phyloP scores from a whole-genome alignment of 2,329 filamentous ascomycete species.

The Fusarium mexicanum region DNA sequence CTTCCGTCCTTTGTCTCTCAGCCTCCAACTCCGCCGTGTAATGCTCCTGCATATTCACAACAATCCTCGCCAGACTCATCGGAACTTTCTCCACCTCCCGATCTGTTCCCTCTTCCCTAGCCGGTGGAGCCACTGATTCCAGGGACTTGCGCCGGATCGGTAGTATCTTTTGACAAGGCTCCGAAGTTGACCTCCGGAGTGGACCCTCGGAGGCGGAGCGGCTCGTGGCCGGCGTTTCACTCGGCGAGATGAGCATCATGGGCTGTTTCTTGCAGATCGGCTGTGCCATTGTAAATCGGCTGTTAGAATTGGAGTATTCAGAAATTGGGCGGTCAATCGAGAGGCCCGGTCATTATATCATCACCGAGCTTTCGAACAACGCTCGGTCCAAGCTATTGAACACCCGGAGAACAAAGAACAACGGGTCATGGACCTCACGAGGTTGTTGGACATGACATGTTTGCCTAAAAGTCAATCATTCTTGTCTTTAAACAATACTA shows the following conservation, averaged over 20 bases:
- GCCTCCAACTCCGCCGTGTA: constrained; percentile 31
- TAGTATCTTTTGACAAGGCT: neutral
- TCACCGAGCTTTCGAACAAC: neutral
- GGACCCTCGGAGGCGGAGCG: constrained; percentile 15
- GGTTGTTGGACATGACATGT: neutral
- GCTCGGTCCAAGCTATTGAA: neutral
- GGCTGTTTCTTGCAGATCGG: neutral
- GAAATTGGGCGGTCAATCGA: neutral
- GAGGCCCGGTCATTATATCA: neutral
- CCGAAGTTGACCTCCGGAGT: constrained; percentile 13
- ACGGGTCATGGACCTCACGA: constrained; percentile 8
- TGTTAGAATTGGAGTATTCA: neutral
- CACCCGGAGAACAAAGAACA: constrained; percentile 29
- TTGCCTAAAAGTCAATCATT: constrained; percentile 6
- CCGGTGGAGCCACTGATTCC: rapidly evolving
- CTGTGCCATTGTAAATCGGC: neutral
- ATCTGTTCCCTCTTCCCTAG: rapidly evolving
- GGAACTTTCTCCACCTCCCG: constrained; percentile 5
- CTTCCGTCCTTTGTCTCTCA: constrained; percentile 5
- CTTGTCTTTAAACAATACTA: constrained; percentile 24
- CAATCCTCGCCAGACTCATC: constrained; percentile 5
- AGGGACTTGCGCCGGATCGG: neutral
- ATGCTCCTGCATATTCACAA: constrained; percentile 38
- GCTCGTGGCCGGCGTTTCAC: constrained; percentile 17
- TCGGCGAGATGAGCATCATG: constrained; percentile 20